Evolutionary conservation across 495 filamentous ascomycete species (phyloP).

Genomic region (Darksidea phi): DNA sequence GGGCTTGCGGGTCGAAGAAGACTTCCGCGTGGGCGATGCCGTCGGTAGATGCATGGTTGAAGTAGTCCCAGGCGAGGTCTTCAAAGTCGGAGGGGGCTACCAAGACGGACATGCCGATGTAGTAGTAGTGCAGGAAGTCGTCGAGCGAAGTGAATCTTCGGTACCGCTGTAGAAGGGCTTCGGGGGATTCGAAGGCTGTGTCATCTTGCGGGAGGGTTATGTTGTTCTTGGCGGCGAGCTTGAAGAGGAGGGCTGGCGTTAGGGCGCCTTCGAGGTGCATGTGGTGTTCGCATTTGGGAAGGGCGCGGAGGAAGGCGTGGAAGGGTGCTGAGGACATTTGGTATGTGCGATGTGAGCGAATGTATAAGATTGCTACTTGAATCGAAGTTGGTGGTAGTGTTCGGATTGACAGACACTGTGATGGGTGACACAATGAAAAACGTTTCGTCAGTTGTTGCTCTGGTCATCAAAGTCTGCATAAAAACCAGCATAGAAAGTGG

Average conservation of each 20-base stretch:
- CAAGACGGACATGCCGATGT: constrained; percentile 70
- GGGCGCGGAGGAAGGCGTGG: constrained; percentile 61
- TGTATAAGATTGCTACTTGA: neutral
- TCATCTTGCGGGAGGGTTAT: constrained; percentile 59
- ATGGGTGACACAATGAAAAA: too few species aligned
- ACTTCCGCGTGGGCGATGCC: constrained; percentile 73
- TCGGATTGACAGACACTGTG: too few species aligned
- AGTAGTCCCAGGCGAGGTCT: constrained; percentile 71
- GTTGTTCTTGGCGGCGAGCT: constrained; percentile 61
- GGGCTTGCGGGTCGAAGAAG: constrained; percentile 79
- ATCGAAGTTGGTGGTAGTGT: too few species aligned
- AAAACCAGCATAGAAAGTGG: too few species aligned
- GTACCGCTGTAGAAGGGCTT: constrained; percentile 60
- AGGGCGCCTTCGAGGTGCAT: constrained; percentile 74
- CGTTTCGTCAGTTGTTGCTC: too few species aligned
- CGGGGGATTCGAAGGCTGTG: constrained; percentile 59
- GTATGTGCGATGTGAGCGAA: neutral
- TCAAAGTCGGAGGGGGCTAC: constrained; percentile 63
- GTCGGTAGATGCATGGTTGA: constrained; percentile 60
- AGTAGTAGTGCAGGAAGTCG: constrained; percentile 78
- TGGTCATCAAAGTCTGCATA: too few species aligned
- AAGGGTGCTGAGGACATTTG: constrained; percentile 53
- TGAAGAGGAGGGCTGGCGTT: constrained; percentile 65
- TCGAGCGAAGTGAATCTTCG: constrained; percentile 65
- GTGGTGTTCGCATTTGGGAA: constrained; percentile 81